phyloP scores from a whole-genome alignment of 2,329 filamentous ascomycete species.

The Paecilomyces sp. region DNA sequence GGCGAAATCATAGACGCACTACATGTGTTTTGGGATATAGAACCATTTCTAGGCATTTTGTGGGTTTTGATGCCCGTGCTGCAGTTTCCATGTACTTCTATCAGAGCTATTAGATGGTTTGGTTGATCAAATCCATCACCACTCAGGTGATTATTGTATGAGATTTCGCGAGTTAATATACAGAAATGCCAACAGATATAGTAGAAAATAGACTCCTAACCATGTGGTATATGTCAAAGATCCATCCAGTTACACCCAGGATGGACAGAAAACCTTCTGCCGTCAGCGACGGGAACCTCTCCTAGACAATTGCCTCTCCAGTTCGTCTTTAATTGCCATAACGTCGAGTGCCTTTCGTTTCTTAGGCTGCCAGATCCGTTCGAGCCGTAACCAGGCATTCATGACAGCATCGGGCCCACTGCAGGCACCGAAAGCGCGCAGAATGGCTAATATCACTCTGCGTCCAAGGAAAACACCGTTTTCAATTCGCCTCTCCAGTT shows the following conservation, averaged over 20 bases:
- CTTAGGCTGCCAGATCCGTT: constrained; percentile 32
- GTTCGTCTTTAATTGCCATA: constrained; percentile 27
- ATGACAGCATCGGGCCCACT: constrained; percentile 28
- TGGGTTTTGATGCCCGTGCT: neutral
- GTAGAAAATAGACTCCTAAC: neutral
- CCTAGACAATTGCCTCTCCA: constrained; percentile 27
- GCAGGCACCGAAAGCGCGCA: constrained; percentile 33
- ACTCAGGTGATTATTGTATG: neutral
- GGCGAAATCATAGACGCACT: neutral
- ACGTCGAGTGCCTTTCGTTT: constrained; percentile 30
- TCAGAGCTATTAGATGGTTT: neutral
- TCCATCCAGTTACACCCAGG: neutral
- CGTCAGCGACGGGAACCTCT: neutral
- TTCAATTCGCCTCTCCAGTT: constrained; percentile 24
- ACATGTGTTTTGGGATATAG: neutral
- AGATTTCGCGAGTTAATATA: neutral
- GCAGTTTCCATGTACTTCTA: neutral
- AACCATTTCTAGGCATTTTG: neutral
- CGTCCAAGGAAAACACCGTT: constrained; percentile 37
- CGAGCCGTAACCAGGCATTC: constrained; percentile 31
- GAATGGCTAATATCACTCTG: constrained; percentile 29
- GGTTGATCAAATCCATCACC: neutral
- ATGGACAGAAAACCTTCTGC: neutral
- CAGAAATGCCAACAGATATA: neutral
- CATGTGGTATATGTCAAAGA: neutral